Conservation (phyloP, 2,329 filamentous ascomycete genomes). For the Paracorniculantispora psalliotae region DNA sequence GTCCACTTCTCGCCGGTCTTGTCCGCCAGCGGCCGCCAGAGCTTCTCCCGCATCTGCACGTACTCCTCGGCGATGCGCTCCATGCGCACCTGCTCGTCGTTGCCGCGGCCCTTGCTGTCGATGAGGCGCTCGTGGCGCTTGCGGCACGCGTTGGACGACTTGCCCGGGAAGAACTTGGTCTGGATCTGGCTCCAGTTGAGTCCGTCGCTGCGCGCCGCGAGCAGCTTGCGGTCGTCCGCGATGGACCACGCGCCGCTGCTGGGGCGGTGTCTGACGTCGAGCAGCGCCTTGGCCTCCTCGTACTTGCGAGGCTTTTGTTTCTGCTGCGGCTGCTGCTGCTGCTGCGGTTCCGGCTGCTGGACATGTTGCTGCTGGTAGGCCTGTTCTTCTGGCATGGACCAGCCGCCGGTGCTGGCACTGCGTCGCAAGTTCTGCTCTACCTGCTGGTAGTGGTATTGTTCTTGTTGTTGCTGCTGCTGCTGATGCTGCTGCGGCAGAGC, state of each 20-base stretch:
- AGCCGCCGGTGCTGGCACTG: constrained; percentile 2
- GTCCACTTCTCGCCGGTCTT: constrained; percentile 79
- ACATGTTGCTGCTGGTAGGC: neutral
- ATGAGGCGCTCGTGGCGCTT: constrained; percentile 83
- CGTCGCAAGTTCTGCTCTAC: neutral
- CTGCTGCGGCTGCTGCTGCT: neutral
- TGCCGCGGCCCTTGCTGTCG: constrained; percentile 67
- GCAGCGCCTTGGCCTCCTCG: neutral
- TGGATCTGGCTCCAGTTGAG: constrained; percentile 84
- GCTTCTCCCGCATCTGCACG: constrained; percentile 72
- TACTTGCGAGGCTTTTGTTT: neutral
- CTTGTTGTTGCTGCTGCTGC: neutral
- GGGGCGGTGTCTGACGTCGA: constrained; percentile 37
- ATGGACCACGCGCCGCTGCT: constrained; percentile 67
- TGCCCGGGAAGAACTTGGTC: constrained; percentile 67
- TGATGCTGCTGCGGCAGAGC: neutral
- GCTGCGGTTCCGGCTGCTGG: neutral
- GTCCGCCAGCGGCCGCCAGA: constrained; percentile 73
- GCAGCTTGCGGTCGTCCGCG: constrained; percentile 68
- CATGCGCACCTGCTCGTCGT: constrained; percentile 73
- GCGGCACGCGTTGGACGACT: constrained; percentile 78
- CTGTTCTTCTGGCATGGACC: constrained; percentile 1
- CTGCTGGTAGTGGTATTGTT: neutral
- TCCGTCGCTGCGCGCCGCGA: constrained; percentile 66
- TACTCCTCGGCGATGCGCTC: constrained; percentile 73